Conservation (phyloP, 306 rosid genomes). For the Vigna reflexopilosa region DNA sequence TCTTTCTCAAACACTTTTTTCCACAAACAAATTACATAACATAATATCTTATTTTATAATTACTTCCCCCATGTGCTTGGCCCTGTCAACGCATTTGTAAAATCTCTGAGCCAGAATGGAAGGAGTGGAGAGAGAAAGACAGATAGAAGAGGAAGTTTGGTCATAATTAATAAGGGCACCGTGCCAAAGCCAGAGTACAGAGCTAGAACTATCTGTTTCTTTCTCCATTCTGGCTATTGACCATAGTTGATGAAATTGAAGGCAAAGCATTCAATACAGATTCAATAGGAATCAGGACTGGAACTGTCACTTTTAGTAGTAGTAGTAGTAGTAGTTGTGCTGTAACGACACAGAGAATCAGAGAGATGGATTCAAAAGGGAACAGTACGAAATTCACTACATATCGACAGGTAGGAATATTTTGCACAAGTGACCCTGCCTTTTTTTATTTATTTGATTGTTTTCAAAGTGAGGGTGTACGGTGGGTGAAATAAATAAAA, state of each 20-base stretch:
- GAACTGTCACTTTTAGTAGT: conserved; percentile 18
- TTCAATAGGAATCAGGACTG: conserved; percentile 18
- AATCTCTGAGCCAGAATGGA: neutral
- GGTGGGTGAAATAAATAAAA: neutral
- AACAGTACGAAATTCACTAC: conserved; percentile 29
- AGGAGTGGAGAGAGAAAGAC: neutral
- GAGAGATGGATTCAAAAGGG: neutral
- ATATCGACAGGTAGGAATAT: conserved; percentile 1
- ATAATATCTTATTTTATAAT: conserved; percentile 20
- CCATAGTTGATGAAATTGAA: conserved; percentile 39
- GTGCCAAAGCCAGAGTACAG: conserved; percentile 31
- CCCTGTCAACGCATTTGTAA: conserved; percentile 45
- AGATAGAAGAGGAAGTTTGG: neutral
- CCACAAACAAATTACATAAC: neutral
- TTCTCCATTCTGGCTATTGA: conserved; percentile 44
- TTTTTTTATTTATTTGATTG: neutral
- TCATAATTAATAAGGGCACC: conserved; percentile 33
- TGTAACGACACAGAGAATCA: conserved; percentile 1
- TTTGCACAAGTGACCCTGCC: neutral
- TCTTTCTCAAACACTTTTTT: neutral
- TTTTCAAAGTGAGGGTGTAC: neutral
- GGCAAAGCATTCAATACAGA: neutral
- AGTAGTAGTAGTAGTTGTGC: neutral
- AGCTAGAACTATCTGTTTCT: conserved; percentile 40
- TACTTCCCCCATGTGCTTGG: conserved; percentile 72